phyloP scores from a whole-genome alignment of 306 rosid species.

The Medicago truncatula region MtrunA17r5.0-ANR NC_053045.1:43448001-43448500 shows the following conservation, averaged over 20 bases:
- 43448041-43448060: constrained; percentile 47
- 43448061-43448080: constrained; percentile 35
- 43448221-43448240: constrained; percentile 95
- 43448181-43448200: constrained; percentile 90
- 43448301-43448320: constrained; percentile 67
- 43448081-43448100: constrained; percentile 19
- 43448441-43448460: constrained; percentile 69
- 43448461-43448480: constrained; percentile 77
- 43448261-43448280: constrained; percentile 79
- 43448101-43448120: constrained; percentile 44
- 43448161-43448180: constrained; percentile 77
- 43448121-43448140: constrained; percentile 65
- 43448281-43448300: constrained; percentile 80
- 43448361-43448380: constrained; percentile 93
- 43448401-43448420: constrained; percentile 71
- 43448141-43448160: constrained; percentile 78
- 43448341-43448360: constrained; percentile 88
- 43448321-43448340: constrained; percentile 87
- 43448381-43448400: constrained; percentile 81
- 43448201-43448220: constrained; percentile 93
- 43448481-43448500: constrained; percentile 91
- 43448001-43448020: constrained; percentile 42
- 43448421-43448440: constrained; percentile 62
- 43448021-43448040: constrained; percentile 41
- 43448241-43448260: constrained; percentile 84